phyloP scores from a whole-genome alignment of 2,329 filamentous ascomycete species.

The Cladosporium sp. region DNA sequence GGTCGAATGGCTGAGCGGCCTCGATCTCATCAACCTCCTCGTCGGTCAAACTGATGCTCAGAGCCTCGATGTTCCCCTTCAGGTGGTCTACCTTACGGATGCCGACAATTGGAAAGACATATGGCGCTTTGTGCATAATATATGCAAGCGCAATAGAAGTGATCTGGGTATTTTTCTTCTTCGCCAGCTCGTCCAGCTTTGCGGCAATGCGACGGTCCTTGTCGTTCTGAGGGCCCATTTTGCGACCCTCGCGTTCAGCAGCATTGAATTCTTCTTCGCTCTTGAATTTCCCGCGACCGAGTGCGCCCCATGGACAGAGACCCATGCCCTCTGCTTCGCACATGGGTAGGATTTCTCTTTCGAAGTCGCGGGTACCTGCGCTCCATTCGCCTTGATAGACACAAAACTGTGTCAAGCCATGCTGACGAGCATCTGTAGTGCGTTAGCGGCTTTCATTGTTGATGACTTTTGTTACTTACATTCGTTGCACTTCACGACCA shows the following conservation, averaged over 20 bases:
- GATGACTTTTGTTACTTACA: slow-evolving; percentile 17
- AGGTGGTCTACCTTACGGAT: slow-evolving; percentile 69
- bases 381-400: slow-evolving; percentile 67
- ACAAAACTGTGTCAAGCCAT: slow-evolving; percentile 64
- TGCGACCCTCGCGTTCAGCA: slow-evolving; percentile 28
- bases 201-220: not conserved
- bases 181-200: not conserved
- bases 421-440: slow-evolving; percentile 50
- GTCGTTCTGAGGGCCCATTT: slow-evolving; percentile 24
- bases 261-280: slow-evolving; percentile 28
- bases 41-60: slow-evolving; percentile 51
- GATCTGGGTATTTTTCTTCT: not conserved
- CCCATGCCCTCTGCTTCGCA: slow-evolving; percentile 55
- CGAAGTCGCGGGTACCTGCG: slow-evolving; percentile 53
- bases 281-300: slow-evolving; percentile 47
- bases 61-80: slow-evolving; percentile 60
- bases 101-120: slow-evolving; percentile 72
- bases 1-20: slow-evolving; percentile 51
- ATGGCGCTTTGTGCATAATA: slow-evolving; percentile 59
- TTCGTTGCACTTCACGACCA: slow-evolving; percentile 17
- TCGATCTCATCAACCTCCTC: slow-evolving; percentile 64
- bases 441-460: not conserved
- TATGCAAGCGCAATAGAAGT: slow-evolving; percentile 56
- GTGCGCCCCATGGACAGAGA: slow-evolving; percentile 13
- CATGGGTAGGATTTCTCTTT: slow-evolving; percentile 53